Evolutionary conservation across 1,139 yeast genomes (phyloP).

Genomic region (Scheffersomyces cryptocercus): DNA sequence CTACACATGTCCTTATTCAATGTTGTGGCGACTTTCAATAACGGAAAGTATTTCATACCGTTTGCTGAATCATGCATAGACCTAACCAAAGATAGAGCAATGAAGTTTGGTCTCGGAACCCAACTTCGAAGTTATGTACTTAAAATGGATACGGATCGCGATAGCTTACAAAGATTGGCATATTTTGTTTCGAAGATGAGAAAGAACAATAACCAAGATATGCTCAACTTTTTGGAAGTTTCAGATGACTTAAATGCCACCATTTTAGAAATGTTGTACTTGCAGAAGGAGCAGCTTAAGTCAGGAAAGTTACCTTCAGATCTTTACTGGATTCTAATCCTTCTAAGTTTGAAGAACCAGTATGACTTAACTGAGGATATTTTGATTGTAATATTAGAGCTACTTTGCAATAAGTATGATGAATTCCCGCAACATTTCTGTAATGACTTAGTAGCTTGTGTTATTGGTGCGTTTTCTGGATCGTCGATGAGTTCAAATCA

Average conservation of each 20-base stretch:
- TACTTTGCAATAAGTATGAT: not conserved
- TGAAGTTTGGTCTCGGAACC: constrained; percentile 46
- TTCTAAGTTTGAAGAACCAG: no score
- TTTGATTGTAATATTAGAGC: not conserved
- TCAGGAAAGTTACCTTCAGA: no score
- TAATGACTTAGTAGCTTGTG: constrained; percentile 17
- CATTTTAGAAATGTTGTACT: no score
- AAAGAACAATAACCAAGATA: constrained; percentile 1
- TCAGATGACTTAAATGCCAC: no score
- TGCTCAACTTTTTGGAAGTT: no score
- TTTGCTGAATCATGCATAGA: constrained; percentile 51
- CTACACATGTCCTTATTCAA: constrained; percentile 46
- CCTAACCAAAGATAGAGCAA: constrained; percentile 44
- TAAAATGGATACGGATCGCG: constrained; percentile 26
- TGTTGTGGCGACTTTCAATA: constrained; percentile 27
- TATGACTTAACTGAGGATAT: no score
- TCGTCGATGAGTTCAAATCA: constrained; percentile 5
- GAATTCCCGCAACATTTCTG: constrained; percentile 9
- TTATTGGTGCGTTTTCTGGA: constrained; percentile 14
- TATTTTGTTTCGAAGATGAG: constrained; percentile 40
- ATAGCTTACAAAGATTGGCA: constrained; percentile 37
- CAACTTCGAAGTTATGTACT: constrained; percentile 54
- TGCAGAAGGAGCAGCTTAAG: no score
- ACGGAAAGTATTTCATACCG: constrained; percentile 42
- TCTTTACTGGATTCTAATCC: no score